Evolutionary conservation across 2,329 filamentous ascomycete genomes (phyloP).

Genomic region (Cladosporium sphaerospermum): DNA sequence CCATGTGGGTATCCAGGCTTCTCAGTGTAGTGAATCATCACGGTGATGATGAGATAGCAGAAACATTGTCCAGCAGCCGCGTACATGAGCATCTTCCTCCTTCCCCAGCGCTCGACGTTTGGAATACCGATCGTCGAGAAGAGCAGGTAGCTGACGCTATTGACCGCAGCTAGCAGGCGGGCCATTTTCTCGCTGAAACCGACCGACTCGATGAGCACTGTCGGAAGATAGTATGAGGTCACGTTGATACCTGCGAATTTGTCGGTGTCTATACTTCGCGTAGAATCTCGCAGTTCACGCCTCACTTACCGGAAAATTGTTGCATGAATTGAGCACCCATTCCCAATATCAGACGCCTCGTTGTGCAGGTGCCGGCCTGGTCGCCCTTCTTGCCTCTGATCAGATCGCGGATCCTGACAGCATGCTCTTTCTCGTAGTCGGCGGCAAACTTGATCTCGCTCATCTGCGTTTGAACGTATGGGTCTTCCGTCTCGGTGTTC

Average conservation of each 20-base stretch:
- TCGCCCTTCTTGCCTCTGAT: constrained; percentile 41
- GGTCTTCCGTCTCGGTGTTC: constrained; percentile 38
- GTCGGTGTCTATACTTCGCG: background rate
- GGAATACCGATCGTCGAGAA: constrained; percentile 43
- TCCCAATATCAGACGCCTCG: constrained; percentile 47
- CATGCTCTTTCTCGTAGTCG: constrained; percentile 45
- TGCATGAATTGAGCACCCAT: constrained; percentile 51
- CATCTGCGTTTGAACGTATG: constrained; percentile 39
- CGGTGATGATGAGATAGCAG: constrained; percentile 48
- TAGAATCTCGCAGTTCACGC: background rate
- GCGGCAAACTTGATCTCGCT: constrained; percentile 45
- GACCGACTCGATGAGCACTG: constrained; percentile 53
- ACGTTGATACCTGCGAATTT: constrained; percentile 31
- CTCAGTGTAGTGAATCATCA: constrained; percentile 42
- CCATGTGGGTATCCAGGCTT: constrained; percentile 22
- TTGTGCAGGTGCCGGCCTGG: constrained; percentile 42
- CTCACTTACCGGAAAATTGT: constrained; percentile 35
- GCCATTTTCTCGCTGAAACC: constrained; percentile 48
- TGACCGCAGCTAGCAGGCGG: constrained; percentile 52
- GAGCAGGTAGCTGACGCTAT: constrained; percentile 44
- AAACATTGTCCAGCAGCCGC: constrained; percentile 47
- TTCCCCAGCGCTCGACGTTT: constrained; percentile 47
- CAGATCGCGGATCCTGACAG: constrained; percentile 46
- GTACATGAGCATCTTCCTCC: constrained; percentile 55
- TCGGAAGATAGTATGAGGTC: constrained; percentile 48